A percentile compares a stretch with the other conserved stretches of the same genome.
Evolutionary conservation across 2,329 filamentous ascomycete species (phyloP).

Genomic region (Ampelomyces quisqualis): DNA sequence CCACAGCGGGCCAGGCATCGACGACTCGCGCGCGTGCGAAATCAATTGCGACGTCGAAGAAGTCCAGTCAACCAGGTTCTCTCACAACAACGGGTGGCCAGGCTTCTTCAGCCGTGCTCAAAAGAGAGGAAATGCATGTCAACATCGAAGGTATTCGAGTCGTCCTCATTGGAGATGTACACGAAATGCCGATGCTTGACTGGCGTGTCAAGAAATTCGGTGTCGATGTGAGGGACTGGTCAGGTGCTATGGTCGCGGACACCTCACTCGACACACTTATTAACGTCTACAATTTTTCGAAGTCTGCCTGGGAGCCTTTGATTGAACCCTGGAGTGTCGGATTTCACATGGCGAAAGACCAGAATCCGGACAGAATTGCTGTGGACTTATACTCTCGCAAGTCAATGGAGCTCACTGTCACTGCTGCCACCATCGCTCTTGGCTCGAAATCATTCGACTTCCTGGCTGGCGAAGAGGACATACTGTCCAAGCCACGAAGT

Average conservation of each 20-base stretch:
- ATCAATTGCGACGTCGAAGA: constrained; percentile 48
- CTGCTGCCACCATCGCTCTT: constrained; percentile 88
- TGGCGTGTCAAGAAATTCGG: constrained; percentile 89
- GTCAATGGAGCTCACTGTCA: constrained; percentile 86
- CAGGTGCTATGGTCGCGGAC: constrained; percentile 80
- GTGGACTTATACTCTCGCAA: constrained; percentile 87
- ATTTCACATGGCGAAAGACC: constrained; percentile 79
- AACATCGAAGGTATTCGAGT: constrained; percentile 85
- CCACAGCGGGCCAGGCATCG: constrained; percentile 48
- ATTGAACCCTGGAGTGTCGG: constrained; percentile 97
- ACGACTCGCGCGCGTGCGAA: constrained; percentile 51
- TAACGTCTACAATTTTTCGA: constrained; percentile 98
- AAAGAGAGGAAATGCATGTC: constrained; percentile 79
- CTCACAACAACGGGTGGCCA: constrained; percentile 52
- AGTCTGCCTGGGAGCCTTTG: constrained; percentile 95
- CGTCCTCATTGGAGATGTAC: constrained; percentile 90
- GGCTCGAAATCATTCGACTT: constrained; percentile 92
- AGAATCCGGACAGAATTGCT: constrained; percentile 71
- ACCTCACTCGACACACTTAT: constrained; percentile 90
- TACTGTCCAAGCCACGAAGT: constrained; percentile 88
- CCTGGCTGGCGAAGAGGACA: constrained; percentile 82
- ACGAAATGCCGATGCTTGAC: constrained; percentile 93
- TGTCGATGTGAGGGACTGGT: constrained; percentile 86
- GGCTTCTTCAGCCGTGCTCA: constrained; percentile 55
- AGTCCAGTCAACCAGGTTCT: constrained; percentile 55